Evolutionary conservation across 2,329 filamentous ascomycete species (phyloP).

Genomic region (Alternaria arborescens): DNA sequence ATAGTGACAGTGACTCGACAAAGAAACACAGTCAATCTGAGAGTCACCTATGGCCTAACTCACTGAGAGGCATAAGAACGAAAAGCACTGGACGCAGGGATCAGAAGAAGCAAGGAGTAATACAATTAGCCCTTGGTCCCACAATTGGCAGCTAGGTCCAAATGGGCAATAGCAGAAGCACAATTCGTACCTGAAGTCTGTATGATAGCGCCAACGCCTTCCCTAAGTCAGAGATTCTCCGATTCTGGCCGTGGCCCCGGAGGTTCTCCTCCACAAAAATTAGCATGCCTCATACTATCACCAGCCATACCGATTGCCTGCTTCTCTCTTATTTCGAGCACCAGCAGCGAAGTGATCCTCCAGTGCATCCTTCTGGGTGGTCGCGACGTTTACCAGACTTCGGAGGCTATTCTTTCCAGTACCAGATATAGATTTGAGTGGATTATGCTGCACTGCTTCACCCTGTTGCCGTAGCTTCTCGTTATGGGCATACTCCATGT

Average conservation of each 20-base stretch:
- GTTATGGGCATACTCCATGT: slow-evolving; percentile 85
- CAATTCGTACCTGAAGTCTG: neutral
- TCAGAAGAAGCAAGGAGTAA: neutral
- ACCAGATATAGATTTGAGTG: slow-evolving; percentile 77
- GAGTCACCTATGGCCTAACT: neutral
- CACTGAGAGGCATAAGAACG: neutral
- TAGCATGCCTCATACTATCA: slow-evolving; percentile 37
- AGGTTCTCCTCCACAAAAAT: neutral
- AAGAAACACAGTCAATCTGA: neutral
- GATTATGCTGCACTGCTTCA: slow-evolving; percentile 77
- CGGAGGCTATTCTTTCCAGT: slow-evolving; percentile 89
- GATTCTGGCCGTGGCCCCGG: neutral
- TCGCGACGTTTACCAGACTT: slow-evolving; percentile 85
- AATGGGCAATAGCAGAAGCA: neutral
- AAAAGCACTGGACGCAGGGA: neutral
- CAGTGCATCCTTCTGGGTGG: slow-evolving; percentile 82
- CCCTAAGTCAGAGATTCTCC: neutral
- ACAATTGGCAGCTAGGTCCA: neutral
- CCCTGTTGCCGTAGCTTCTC: slow-evolving; percentile 76
- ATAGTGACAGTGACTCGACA: neutral
- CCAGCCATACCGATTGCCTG: slow-evolving; percentile 86
- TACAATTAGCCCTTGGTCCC: neutral
- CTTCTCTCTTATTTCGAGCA: slow-evolving; percentile 80
- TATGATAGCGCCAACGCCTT: neutral
- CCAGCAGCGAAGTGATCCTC: slow-evolving; percentile 92